Conservation (phyloP, 116 monocot species). For the Trichopus zeylanicus region DNA sequence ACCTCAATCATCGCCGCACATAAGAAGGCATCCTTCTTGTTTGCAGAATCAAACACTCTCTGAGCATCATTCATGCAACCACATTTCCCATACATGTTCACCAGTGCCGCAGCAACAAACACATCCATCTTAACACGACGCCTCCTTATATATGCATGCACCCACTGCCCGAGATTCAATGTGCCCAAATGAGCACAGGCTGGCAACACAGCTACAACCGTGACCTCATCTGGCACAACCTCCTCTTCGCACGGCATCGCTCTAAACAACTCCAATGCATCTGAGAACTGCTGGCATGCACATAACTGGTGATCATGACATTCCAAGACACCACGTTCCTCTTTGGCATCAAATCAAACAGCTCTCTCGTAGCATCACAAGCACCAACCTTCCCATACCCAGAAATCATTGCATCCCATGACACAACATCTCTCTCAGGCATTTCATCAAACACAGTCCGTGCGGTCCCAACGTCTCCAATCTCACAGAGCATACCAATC, state of each 20-base stretch:
- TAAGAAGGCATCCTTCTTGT: slow-evolving; percentile 4
- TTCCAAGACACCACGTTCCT: slow-evolving; percentile 20
- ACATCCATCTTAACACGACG: slow-evolving; percentile 4
- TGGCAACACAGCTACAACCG: slow-evolving; percentile 8
- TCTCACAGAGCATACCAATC: slow-evolving; percentile 55
- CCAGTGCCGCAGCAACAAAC: slow-evolving; percentile 9
- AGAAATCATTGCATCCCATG: slow-evolving; percentile 69
- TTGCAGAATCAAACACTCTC: slow-evolving; percentile 3
- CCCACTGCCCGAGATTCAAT: slow-evolving; percentile 10
- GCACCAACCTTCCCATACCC: slow-evolving; percentile 39
- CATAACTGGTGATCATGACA: slow-evolving; percentile 9
- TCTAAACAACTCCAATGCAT: slow-evolving; percentile 13
- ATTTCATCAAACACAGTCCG: slow-evolving; percentile 41
- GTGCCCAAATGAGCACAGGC: slow-evolving; percentile 18
- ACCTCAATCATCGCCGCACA: slow-evolving; percentile 17
- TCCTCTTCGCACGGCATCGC: slow-evolving; percentile 7
- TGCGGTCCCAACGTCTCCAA: slow-evolving; percentile 18
- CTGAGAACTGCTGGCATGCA: slow-evolving; percentile 3
- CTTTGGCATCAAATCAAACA: slow-evolving; percentile 13
- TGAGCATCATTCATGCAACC: slow-evolving; percentile 6
- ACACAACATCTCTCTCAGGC: slow-evolving; percentile 69
- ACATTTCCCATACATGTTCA: slow-evolving; percentile 20
- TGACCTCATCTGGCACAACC: slow-evolving; percentile 8
- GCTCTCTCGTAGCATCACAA: not conserved
- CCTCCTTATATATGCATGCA: slow-evolving; percentile 5